A percentile compares a stretch with the other conserved stretches of the same genome.
These are phyloP conservation scores for Lepiota brunneoincarnata DNA, from an alignment of 768 basidiomycete species.

Conservation along the genomic window DNA sequence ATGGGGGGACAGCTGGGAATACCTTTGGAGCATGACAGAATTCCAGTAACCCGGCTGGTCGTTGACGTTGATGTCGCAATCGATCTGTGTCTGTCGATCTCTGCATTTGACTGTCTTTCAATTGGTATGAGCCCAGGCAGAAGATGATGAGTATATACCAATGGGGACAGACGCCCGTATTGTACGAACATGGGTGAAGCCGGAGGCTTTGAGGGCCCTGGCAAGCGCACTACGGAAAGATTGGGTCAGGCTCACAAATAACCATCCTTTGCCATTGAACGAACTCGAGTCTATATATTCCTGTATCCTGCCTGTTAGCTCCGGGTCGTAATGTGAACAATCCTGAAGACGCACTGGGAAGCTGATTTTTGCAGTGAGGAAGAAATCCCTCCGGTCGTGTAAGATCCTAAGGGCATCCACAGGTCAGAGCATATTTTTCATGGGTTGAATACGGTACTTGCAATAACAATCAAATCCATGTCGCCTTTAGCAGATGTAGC, in stretches of 20 bases:
- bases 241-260: background rate
- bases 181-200: conserved; percentile 28
- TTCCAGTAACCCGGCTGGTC: conserved; percentile 54
- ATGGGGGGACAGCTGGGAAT: conserved; percentile 44
- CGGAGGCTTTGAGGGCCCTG: conserved; percentile 22
- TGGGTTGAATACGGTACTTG: conserved; percentile 22
- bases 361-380: conserved; percentile 3
- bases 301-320: conserved; percentile 12
- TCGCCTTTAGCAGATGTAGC: conserved; percentile 39
- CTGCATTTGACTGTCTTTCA: conserved; percentile 45
- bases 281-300: conserved; percentile 27
- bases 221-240: conserved; percentile 27
- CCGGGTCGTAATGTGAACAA: background rate
- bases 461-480: conserved; percentile 51
- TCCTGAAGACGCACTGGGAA: conserved; percentile 9
- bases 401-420: conserved; percentile 22
- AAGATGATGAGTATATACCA: conserved; percentile 21
- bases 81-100: conserved; percentile 38
- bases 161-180: conserved; percentile 45
- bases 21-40: conserved; percentile 47
- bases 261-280: background rate
- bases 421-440: background rate
- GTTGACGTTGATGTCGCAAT: conserved; percentile 63
- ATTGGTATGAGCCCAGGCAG: background rate
- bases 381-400: conserved; percentile 15